Base-by-base conservation (phyloP, 73 alveolate genomes). In the Durusdinium trenchii region DNA sequence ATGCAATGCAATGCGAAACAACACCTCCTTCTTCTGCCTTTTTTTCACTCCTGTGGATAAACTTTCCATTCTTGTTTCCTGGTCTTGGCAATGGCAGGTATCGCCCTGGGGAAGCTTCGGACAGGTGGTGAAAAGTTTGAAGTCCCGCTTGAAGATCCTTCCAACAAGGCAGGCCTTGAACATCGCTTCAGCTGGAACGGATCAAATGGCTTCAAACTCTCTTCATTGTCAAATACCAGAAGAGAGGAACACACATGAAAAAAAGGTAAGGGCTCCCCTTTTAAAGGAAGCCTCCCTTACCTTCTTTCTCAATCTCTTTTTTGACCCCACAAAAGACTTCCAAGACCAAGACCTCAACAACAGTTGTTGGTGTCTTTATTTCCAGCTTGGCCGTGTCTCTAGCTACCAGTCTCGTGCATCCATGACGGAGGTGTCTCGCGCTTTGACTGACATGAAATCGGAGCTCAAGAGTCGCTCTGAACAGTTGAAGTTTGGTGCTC, bases 71-170 rank as follows among this genome's bases (percentile, higher is more conserved):
- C 12, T 28, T 6, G 42, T 16, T 9, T 6, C 6, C 42, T 64
- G 42, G 38, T 32, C 71, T 32, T 32, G 47, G 60, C 71, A 89
- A 86, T 32, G 47, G 60, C 71, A 89, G 96, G 98, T 48, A 81
- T 83, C 14, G 98, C 98, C 57, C 46, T 92, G 81, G 98, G 82
- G 38, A 92, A 92, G 98, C 89, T 92, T 40, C 98, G 98, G 35
- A 92, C 98, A 36, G 98, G 98, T 60, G 98, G 98, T 43, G 90
- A 75, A 79, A 92, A 92, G 85, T 71, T 92, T 61, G 71, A n/a
- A 40, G 95, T 87, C 85, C 84, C 85, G 36, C 64, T 87, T 28
- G 62, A 35, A 48, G 92, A 82, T 10, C 71, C 92, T 47, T 23
- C 69, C 10, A 7, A 67, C n/a, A 48, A 82, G 92, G 92, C 64